Base-by-base conservation (phyloP, 306 rosid species). In the Rubus idaeus region DNA sequence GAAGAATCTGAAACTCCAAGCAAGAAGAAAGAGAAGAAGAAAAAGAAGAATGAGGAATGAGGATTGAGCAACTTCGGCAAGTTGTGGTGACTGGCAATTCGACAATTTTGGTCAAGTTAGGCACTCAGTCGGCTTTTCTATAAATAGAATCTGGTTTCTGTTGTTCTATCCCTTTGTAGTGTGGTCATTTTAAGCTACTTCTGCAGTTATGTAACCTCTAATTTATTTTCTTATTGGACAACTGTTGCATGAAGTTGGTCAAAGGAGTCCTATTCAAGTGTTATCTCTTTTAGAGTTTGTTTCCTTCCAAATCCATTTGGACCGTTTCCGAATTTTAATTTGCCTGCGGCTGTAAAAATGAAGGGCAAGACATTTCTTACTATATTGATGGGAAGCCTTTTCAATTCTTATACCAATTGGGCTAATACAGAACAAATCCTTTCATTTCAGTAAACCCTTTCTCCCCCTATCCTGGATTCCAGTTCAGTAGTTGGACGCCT, bases 1-100 rank as follows among this genome's bases (percentile, higher is more conserved):
- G 41, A 60, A 77, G 88, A 78, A 76, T 5, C 86, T 11, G 92
- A 86, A 70, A 10, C 56, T 14, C 87, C 88, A 7, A 86, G 77
- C 81, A 78, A 83, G 77, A 90, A 84, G 88, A 81, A 88, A 76
- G 86, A 87, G 64, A 86, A 87, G 68, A 87, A 82, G 57, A 85
- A 85, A 71, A 90, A 86, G 84, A 90, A 84, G 70, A 86, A 61
- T 30, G 79, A 62, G 46, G 70, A 86, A 61, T 30, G 79, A 62
- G 46, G 88, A 84, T 53, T 85, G 57, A 79, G 63, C 17, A 20
- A 37, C 42, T 75, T 21, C 3, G 39, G 52, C 58, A 72, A 68
- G 68, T 69, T 61, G 1, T 26, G 30, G 30, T 26, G 30, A 26
- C 35, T 35, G 40, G 70, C 39, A 64, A 66, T 58, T 65, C 14